A percentile compares a stretch with the other conserved stretches of the same genome.
Conservation (phyloP, 805 yeast species). For the Myxozyma monticola region DNA sequence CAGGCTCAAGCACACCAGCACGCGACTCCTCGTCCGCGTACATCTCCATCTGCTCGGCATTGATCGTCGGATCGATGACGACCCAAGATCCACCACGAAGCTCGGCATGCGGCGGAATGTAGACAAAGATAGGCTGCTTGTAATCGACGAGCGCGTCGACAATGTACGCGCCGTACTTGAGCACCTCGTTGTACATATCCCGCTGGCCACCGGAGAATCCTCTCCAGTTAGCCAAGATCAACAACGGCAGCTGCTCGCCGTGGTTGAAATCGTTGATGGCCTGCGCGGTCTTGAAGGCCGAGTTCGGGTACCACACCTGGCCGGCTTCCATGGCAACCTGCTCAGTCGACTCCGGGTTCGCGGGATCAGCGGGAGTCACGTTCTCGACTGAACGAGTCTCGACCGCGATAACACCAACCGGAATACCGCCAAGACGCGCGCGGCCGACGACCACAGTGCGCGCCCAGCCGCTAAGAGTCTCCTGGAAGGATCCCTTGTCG, state of each 20-base stretch:
- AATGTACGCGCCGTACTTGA: conserved; percentile 94
- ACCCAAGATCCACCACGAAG: conserved; percentile 99
- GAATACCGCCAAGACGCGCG: conserved; percentile 98
- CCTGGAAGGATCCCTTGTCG: conserved; percentile 91
- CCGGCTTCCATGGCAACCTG: conserved; percentile 90
- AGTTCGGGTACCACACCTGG: conserved; percentile 99
- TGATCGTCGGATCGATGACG: conserved; percentile 97
- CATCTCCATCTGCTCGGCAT: conserved; percentile 98
- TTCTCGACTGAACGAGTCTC: conserved; percentile 90
- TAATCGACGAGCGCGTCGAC: conserved; percentile 95
- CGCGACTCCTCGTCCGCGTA: conserved; percentile 94
- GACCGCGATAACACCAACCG: conserved; percentile 96
- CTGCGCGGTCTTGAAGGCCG: conserved; percentile 98
- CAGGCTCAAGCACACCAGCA: conserved; percentile 98
- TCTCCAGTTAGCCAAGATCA: conserved; percentile 99
- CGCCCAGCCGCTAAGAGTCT: conserved; percentile 98
- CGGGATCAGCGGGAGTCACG: conserved; percentile 95
- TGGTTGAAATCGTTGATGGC: conserved; percentile 96
- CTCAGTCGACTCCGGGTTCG: conserved; percentile 93
- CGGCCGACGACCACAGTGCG: conserved; percentile 98
- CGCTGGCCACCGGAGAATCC: conserved; percentile 99
- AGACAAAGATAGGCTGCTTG: conserved; percentile 94
- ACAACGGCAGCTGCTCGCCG: conserved; percentile 96
- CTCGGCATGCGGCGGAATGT: conserved; percentile 98
- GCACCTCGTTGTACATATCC: conserved; percentile 97